Evolutionary conservation across 2,329 filamentous ascomycete genomes (phyloP).

Genomic region (Aspergillus glaucus): DNA sequence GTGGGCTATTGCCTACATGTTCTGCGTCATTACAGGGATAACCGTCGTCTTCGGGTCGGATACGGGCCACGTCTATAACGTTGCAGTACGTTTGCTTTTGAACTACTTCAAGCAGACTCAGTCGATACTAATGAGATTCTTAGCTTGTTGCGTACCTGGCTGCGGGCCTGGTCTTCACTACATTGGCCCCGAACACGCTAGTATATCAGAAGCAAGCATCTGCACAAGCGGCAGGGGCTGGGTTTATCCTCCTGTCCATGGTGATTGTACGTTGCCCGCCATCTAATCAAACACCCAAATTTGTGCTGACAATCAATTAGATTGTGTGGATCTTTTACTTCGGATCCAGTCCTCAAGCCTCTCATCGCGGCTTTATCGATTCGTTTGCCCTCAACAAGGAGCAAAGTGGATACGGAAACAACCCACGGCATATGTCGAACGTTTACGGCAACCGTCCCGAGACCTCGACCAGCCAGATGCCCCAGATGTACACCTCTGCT

Average conservation of each 20-base stretch:
- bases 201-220: conserved; percentile 67
- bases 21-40: conserved; percentile 75
- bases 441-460: conserved; percentile 71
- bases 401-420: conserved; percentile 55
- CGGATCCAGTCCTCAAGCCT: conserved; percentile 80
- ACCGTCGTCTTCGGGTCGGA: conserved; percentile 79
- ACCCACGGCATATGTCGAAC: conserved; percentile 60
- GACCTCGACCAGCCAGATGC: conserved; percentile 66
- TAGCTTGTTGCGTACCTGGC: conserved; percentile 78
- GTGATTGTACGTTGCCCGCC: conserved; percentile 61
- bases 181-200: conserved; percentile 76
- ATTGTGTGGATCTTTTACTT: conserved; percentile 99
- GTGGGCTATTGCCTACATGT: conserved; percentile 83
- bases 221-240: conserved; percentile 80
- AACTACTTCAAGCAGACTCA: neutral
- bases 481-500: conserved; percentile 96
- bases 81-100: conserved; percentile 54
- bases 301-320: conserved; percentile 43
- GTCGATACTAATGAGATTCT: neutral
- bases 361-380: conserved; percentile 85
- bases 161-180: conserved; percentile 76
- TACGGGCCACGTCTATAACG: conserved; percentile 78
- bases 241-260: conserved; percentile 91
- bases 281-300: neutral
- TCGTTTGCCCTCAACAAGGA: conserved; percentile 94